Base-by-base conservation (phyloP, 2,329 filamentous ascomycete genomes). In the Microcyclospora pomicola region DNA sequence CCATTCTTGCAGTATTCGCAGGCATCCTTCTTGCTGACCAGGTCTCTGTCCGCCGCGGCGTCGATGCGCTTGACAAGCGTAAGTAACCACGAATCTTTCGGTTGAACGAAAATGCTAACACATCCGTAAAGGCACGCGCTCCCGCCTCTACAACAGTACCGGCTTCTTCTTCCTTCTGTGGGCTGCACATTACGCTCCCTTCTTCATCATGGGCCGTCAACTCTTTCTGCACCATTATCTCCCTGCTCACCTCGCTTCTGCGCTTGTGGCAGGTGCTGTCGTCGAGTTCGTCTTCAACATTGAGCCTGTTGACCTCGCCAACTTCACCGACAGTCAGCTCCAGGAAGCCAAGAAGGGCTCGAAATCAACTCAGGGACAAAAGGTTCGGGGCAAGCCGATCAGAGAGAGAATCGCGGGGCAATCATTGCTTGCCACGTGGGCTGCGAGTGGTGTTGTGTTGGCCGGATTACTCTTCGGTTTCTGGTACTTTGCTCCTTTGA, bases 81-180 rank as follows among this genome's bases (percentile, higher is more conserved):
- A 73, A 79, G 86, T 80, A 32, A 30, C 16, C 12, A 27, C 35
- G 14, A 27, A 40, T 19, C 6, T 11, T 11, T 5, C 38, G 16
- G 33, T 15, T 39, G 16, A 30, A 36, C 31, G 34, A 39, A 24
- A 31, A 15, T 27, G 29, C 37, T 43, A 16, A 42, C 37, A 37
- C 9, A 28, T 33, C 31, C 24, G 5, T 10, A 30, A 56, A 81
- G 86, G 86, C 48, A 86, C 91, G 24, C 87, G 91, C 48, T 87
- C 83, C 15, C 86, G 87, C 46, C 73, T 98, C 35, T 98, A 98
- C 67, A 96, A 96, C 71, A 95, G 86, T 38, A 96, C 91, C 1
- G 91, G 91, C 15, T 98, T 98, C 74, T 92, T 98, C 69, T 96
- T 95, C 76, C 75, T 98, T 40, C 85, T 86, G 39, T 98, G 91